A percentile compares a stretch with the other conserved stretches of the same genome.
phyloP scores from a whole-genome alignment of 192 early-diverging fungal species.

The Funneliformis geosporum region DNA sequence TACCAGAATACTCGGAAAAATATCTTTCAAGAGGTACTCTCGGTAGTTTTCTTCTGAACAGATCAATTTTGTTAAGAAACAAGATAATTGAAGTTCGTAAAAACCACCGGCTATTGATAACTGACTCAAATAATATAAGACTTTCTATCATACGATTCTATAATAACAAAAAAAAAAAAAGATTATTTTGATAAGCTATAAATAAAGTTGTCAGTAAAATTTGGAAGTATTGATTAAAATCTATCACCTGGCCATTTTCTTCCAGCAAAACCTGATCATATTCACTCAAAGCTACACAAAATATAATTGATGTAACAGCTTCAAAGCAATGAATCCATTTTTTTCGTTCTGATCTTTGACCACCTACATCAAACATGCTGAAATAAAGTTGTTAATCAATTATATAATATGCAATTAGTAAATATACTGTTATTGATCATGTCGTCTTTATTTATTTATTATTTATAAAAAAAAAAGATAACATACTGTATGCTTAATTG shows the following conservation, averaged over 20 bases:
- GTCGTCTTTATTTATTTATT: slow-evolving; percentile 16
- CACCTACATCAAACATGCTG: slow-evolving; percentile 88
- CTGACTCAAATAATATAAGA: slow-evolving; percentile 85
- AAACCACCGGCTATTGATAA: slow-evolving; percentile 94
- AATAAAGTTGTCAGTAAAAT: background rate
- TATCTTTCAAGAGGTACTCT: slow-evolving; percentile 75
- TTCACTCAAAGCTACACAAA: slow-evolving; percentile 90
- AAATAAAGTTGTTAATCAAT: background rate
- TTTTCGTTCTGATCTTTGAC: slow-evolving; percentile 79
- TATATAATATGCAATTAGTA: background rate
- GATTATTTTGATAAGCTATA: background rate
- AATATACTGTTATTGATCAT: background rate
- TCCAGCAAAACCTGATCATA: slow-evolving; percentile 92
- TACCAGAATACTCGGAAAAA: slow-evolving; percentile 84
- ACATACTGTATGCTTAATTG: slow-evolving; percentile 85
- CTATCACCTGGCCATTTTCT: slow-evolving; percentile 66
- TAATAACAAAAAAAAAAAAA: slow-evolving; percentile 2
- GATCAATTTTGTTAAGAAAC: slow-evolving; percentile 93
- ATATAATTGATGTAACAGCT: slow-evolving; percentile 87
- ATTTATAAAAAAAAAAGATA: slow-evolving; percentile 4
- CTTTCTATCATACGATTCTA: slow-evolving; percentile 94
- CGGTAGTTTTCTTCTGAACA: slow-evolving; percentile 81
- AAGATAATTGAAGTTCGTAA: slow-evolving; percentile 88
- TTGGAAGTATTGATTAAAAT: background rate
- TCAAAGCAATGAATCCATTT: slow-evolving; percentile 92